Evolutionary conservation across 2,329 filamentous ascomycete species (phyloP).

Genomic region (Pseudogymnoascus sp.): DNA sequence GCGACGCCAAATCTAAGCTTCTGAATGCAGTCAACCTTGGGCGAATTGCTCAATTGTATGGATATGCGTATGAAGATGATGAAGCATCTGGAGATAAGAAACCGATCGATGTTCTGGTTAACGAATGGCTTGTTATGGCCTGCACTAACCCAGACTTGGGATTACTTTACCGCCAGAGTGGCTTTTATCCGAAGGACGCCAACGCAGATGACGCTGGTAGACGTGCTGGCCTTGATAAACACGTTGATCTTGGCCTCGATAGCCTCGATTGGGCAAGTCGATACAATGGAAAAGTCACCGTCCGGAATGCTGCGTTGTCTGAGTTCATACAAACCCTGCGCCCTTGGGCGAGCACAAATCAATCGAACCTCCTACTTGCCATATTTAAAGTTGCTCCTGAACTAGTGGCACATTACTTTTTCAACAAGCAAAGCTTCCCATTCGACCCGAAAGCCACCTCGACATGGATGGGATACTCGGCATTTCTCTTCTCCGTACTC

Average conservation of each 20-base stretch:
- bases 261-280: constrained; percentile 62
- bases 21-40: constrained; percentile 68
- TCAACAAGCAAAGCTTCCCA: constrained; percentile 67
- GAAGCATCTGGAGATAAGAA: constrained; percentile 36
- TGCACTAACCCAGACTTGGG: constrained; percentile 70
- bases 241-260: constrained; percentile 59
- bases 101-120: constrained; percentile 58
- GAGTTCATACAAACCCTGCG: constrained; percentile 71
- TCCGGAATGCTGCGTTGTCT: constrained; percentile 72
- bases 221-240: constrained; percentile 25
- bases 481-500: constrained; percentile 76
- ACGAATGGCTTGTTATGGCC: constrained; percentile 65
- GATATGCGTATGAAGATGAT: constrained; percentile 44
- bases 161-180: constrained; percentile 65
- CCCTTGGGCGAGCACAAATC: constrained; percentile 72
- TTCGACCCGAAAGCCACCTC: constrained; percentile 88
- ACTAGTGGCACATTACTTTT: constrained; percentile 79
- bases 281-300: constrained; percentile 56
- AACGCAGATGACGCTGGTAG: constrained; percentile 46
- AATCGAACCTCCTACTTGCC: constrained; percentile 70
- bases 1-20: constrained; percentile 65
- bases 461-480: constrained; percentile 90
- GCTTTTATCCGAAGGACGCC: constrained; percentile 71
- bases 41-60: constrained; percentile 64
- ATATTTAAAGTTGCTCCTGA: constrained; percentile 80